phyloP scores from a whole-genome alignment of 495 filamentous ascomycete genomes.

The Elasticomyces elasticus region DNA sequence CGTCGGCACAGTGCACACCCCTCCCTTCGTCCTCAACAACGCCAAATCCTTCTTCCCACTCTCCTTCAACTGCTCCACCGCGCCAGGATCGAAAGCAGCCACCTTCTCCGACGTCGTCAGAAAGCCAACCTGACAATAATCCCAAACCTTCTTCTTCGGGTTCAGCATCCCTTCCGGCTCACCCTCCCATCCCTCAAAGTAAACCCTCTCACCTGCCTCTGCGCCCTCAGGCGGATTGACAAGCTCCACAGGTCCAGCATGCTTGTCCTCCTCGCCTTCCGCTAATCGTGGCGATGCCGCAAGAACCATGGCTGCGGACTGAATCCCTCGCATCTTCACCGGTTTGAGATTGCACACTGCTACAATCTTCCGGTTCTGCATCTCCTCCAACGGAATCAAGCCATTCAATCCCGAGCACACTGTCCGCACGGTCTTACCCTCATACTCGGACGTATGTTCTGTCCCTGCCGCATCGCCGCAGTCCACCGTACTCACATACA shows the following conservation, averaged over 20 bases:
- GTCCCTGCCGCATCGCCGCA: conserved; percentile 80
- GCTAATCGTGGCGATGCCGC: conserved; percentile 73
- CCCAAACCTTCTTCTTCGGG: conserved; percentile 99
- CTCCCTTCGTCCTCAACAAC: conserved; percentile 32
- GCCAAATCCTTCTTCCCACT: conserved; percentile 27
- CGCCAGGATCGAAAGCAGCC: conserved; percentile 64
- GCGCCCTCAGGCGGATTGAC: conserved; percentile 75
- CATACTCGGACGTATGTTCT: conserved; percentile 78
- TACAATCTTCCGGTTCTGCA: conserved; percentile 91
- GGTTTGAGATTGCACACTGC: conserved; percentile 96
- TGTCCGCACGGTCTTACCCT: conserved; percentile 80
- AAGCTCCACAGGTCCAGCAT: conserved; percentile 85
- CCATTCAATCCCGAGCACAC: conserved; percentile 96
- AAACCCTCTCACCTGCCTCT: conserved; percentile 72
- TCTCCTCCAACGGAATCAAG: conserved; percentile 80
- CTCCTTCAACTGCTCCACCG: conserved; percentile 49
- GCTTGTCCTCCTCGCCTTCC: conserved; percentile 72
- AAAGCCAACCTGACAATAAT: conserved; percentile 89
- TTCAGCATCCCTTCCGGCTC: conserved; percentile 89
- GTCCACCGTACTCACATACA: conserved; percentile 93
- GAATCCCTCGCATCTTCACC: conserved; percentile 96
- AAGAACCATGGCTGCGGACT: conserved; percentile 90
- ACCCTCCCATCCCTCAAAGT: conserved; percentile 87
- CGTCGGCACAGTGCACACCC: conserved; percentile 31
- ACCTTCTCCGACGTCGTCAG: conserved; percentile 68